Evolutionary conservation across 2,329 filamentous ascomycete species (phyloP).

Genomic region (Penicillium sp.): DNA sequence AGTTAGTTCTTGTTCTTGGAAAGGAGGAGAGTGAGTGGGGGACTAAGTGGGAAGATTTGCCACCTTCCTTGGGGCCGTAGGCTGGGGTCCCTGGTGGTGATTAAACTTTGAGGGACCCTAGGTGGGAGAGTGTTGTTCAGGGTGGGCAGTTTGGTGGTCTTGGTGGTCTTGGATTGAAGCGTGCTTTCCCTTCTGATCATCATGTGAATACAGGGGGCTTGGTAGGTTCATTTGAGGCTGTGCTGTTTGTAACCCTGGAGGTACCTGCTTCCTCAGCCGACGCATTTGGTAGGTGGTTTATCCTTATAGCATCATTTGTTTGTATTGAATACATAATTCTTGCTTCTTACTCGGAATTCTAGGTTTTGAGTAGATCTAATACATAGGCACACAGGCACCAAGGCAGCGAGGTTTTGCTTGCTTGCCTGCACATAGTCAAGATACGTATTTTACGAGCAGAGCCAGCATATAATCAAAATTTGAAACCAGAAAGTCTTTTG

Average conservation of each 20-base stretch:
- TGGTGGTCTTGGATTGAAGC: not conserved
- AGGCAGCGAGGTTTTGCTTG: too few relatives aligned
- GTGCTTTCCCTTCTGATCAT: not conserved
- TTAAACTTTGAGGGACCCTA: not conserved
- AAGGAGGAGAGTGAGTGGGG: conserved; percentile 66
- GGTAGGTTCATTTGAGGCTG: not conserved
- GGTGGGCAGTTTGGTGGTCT: not conserved
- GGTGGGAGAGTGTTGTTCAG: not conserved
- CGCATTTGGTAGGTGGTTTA: not conserved
- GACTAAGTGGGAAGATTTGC: conserved; percentile 58
- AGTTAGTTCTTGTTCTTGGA: conserved; percentile 64
- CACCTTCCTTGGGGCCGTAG: conserved; percentile 52
- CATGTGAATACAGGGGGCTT: not conserved
- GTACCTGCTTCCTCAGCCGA: not conserved
- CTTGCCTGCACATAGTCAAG: too few relatives aligned
- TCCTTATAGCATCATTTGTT: not conserved
- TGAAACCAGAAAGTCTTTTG: not conserved
- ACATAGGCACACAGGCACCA: too few relatives aligned
- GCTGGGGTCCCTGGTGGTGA: not conserved
- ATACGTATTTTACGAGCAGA: too few relatives aligned
- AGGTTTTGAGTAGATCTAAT: not conserved
- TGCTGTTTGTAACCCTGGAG: not conserved
- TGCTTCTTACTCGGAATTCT: not conserved
- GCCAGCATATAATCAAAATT: not conserved
- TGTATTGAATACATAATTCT: too few relatives aligned